These are phyloP conservation scores for Podaxis sp. DNA, from an alignment of 768 basidiomycete genomes.

Conservation along the genomic window DNA sequence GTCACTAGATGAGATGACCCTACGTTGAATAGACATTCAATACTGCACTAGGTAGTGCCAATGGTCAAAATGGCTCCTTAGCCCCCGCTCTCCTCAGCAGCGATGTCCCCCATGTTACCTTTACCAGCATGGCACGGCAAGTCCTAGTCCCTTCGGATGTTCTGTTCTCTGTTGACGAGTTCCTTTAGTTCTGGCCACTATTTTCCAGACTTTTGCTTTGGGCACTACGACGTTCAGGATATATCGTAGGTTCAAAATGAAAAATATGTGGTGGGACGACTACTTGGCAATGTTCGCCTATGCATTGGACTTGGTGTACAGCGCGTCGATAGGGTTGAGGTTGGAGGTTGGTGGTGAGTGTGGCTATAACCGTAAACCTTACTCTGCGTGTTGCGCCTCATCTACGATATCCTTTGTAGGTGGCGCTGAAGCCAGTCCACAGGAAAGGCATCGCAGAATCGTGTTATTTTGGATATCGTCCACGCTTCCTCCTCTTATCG, in stretches of 20 bases:
- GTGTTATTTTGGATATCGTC: slow-evolving; percentile 6
- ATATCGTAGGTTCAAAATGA: background rate
- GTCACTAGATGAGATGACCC: slow-evolving; percentile 1
- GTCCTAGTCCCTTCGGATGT: too few relatives aligned
- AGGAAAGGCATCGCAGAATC: background rate
- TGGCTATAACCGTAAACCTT: background rate
- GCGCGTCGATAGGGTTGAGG: background rate
- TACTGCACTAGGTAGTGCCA: background rate
- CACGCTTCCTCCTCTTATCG: slow-evolving; percentile 4
- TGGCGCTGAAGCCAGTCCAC: background rate
- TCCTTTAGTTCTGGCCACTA: background rate
- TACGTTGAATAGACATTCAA: slow-evolving; percentile 4
- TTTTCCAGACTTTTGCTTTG: slow-evolving; percentile 3
- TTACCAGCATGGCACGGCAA: background rate
- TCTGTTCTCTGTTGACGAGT: background rate
- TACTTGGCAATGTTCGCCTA: slow-evolving; percentile 6
- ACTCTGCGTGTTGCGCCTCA: background rate
- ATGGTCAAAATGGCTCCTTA: background rate
- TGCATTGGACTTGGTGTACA: background rate
- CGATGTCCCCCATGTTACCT: background rate
- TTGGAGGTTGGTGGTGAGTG: background rate
- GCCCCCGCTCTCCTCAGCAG: background rate
- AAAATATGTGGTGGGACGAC: slow-evolving; percentile 14
- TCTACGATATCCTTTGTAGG: background rate
- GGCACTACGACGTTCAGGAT: slow-evolving; percentile 4